Base-by-base conservation (phyloP, 2,329 filamentous ascomycete genomes). In the Fusarium torulosum region DNA sequence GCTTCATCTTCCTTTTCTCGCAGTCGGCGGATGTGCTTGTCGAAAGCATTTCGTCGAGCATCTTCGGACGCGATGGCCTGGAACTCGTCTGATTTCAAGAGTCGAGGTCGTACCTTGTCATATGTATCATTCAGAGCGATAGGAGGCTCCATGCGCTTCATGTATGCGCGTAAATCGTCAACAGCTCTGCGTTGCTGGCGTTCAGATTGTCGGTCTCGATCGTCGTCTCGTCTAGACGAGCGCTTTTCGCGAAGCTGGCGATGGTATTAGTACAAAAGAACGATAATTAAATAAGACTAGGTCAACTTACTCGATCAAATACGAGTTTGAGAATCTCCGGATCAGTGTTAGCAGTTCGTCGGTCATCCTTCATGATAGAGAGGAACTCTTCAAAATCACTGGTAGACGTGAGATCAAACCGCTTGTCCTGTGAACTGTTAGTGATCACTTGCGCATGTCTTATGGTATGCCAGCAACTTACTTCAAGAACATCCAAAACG, bases 311-410 rank as follows among this genome's bases (percentile, higher is more conserved):
- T 72, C 94, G 90, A 74, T 96, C 90, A 79, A 96, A 97, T 63
- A 98, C 92, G 70, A 96, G 85, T 72, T 86, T 85, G 73, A 97
- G 83, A 61, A 90, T 90, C 69, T 97, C 92, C 74, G 87, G 86
- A 77, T 94, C 90, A 85, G 97, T 90, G 83, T 91, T 90, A 85
- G 92, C 90, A 84, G 94, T 97, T 76, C 93, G 93, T 75, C 89
- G 88, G 85, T 98, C 94, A 84, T 90, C 89, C 78, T 90, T 90
- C 85, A 98, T 90, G 73, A 96, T 84, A 75, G 87, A 84, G 77
- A 90, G 83, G 82, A 98, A 98, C 75, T 97, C 94, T 76, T 97
- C 91, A 79, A 96, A 90, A 45, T 92, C 90, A 74, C 94, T 97
- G 75, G 92, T 91, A 67, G 91, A 85, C 70, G 91, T 94, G 74